These are phyloP conservation scores for Erythrophleum ivorense DNA, from an alignment of 331 rosid species.

Conservation along the genomic window DNA sequence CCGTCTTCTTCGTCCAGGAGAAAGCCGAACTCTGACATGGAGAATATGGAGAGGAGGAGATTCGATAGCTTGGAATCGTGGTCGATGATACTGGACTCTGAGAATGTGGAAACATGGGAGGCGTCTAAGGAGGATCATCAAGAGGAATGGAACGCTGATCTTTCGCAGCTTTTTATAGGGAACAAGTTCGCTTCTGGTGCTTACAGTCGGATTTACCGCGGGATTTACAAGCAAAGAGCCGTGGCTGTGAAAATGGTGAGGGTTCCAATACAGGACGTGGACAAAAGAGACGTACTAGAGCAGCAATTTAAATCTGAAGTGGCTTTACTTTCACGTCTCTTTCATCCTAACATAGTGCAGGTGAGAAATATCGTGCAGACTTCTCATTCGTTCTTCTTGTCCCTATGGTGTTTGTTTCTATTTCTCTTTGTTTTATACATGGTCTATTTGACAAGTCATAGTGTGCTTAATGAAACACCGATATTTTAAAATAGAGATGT, in stretches of 20 bases:
- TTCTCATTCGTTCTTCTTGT: conserved; percentile 19
- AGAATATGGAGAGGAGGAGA: conserved; percentile 74
- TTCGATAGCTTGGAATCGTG: conserved; percentile 90
- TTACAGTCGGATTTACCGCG: conserved; percentile 88
- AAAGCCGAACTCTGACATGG: conserved; percentile 53
- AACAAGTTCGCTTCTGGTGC: conserved; percentile 93
- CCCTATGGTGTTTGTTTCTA: conserved; percentile 13
- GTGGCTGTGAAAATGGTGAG: conserved; percentile 96
- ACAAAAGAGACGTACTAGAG: conserved; percentile 65
- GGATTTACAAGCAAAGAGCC: conserved; percentile 90
- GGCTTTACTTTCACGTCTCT: conserved; percentile 84
- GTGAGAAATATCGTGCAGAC: conserved; percentile 37
- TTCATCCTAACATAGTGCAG: conserved; percentile 87
- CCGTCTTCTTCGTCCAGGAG: conserved; percentile 49
- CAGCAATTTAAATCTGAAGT: conserved; percentile 88
- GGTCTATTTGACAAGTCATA: neutral
- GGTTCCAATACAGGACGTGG: conserved; percentile 69
- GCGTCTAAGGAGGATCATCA: conserved; percentile 69
- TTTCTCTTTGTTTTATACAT: neutral
- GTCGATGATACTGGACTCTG: conserved; percentile 88
- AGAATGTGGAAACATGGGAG: conserved; percentile 90
- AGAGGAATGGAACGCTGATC: conserved; percentile 90
- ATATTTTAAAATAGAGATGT: neutral
- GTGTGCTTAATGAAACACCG: neutral
- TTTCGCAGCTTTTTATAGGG: conserved; percentile 91